A percentile compares a stretch with the other conserved stretches of the same genome.
These are phyloP conservation scores for Sporisorium reilianum DNA, from an alignment of 1,284 basidiomycete species.

Conservation along the genomic window DNA sequence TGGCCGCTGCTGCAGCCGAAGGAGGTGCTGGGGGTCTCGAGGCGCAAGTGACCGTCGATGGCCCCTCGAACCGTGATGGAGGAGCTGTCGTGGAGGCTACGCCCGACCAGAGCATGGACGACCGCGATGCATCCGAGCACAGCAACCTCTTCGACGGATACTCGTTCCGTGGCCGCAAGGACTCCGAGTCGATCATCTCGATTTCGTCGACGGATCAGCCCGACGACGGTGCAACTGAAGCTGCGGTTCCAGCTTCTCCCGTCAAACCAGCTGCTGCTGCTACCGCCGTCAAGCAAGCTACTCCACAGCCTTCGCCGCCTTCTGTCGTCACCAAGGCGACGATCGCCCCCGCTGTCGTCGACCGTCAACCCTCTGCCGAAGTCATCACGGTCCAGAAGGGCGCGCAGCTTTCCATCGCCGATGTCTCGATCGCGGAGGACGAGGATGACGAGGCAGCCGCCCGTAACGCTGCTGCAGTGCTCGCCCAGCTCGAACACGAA, in stretches of 20 bases:
- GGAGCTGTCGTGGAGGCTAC: constrained; percentile 15
- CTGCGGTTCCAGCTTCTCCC: constrained; percentile 15
- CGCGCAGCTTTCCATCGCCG: constrained; percentile 15
- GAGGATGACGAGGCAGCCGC: constrained; percentile 63
- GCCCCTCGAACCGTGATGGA: background rate
- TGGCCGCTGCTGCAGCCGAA: constrained; percentile 14
- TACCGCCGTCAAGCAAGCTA: background rate
- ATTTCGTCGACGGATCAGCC: constrained; percentile 32
- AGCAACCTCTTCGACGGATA: constrained; percentile 63
- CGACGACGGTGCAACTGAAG: constrained; percentile 22
- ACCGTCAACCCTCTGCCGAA: constrained; percentile 14
- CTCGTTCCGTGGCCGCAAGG: constrained; percentile 62
- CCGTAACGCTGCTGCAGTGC: constrained; percentile 55
- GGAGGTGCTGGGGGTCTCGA: constrained; percentile 12
- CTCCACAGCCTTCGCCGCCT: background rate
- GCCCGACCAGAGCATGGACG: constrained; percentile 45
- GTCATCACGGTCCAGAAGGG: background rate
- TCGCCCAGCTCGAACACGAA: constrained; percentile 59
- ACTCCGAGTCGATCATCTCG: constrained; percentile 60
- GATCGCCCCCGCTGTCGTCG: constrained; percentile 18
- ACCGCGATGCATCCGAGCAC: constrained; percentile 30
- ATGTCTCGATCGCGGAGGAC: constrained; percentile 40
- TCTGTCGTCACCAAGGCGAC: constrained; percentile 17
- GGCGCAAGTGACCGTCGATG: constrained; percentile 25
- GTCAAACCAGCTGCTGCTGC: constrained; percentile 15